phyloP scores from a whole-genome alignment of 129 eudicot genomes.

The Arctium minus region DNA sequence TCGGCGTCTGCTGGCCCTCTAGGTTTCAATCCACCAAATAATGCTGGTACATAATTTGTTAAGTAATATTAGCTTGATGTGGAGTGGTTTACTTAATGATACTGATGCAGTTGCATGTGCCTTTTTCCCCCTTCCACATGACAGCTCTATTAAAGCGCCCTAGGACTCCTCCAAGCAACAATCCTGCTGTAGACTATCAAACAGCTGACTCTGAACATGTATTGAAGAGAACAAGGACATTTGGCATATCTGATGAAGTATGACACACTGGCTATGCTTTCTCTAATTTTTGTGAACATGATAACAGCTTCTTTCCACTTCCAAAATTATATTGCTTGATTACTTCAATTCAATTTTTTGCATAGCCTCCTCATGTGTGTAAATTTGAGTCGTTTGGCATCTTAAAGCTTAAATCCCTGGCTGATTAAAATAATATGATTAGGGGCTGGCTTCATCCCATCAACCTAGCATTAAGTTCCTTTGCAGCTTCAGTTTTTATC shows the following conservation, averaged over 20 bases:
- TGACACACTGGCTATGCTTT: not conserved
- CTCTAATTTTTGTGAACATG: not conserved
- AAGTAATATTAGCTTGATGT: not conserved
- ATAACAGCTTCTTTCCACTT: not conserved
- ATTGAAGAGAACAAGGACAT: slow-evolving; percentile 70
- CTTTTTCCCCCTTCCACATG: not conserved
- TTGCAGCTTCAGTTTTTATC: not conserved
- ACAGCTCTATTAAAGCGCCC: slow-evolving; percentile 76
- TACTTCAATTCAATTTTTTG: not conserved
- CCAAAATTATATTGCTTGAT: not conserved
- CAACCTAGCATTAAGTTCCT: not conserved
- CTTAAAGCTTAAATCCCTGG: not conserved
- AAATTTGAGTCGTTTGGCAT: not conserved
- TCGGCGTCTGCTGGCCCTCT: slow-evolving; percentile 85
- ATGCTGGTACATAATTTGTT: slow-evolving; percentile 40
- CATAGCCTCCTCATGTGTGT: not conserved
- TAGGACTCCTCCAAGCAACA: slow-evolving; percentile 75
- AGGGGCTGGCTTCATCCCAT: not conserved
- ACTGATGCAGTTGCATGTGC: not conserved
- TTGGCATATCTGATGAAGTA: slow-evolving; percentile 80
- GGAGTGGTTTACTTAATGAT: not conserved
- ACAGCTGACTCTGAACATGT: slow-evolving; percentile 91
- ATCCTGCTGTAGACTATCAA: slow-evolving; percentile 70
- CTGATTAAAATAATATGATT: not conserved
- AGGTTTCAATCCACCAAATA: slow-evolving; percentile 64